Conservation (phyloP, 2,329 filamentous ascomycete species). For the Nothophoma quercina region DNA sequence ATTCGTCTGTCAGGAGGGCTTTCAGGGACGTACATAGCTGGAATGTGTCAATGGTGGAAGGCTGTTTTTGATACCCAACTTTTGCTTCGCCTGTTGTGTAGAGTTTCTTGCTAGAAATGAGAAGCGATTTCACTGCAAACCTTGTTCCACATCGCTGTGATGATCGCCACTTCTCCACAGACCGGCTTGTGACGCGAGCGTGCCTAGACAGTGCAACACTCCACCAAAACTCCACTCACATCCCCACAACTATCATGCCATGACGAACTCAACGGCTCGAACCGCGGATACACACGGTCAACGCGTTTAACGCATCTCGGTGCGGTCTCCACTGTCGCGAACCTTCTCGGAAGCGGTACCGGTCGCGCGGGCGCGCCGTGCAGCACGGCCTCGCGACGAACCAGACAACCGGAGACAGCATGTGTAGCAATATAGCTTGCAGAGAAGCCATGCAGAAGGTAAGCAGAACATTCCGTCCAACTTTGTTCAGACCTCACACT, state of each 20-base stretch:
- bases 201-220: neutral
- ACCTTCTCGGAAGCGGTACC: slow-evolving; percentile 4
- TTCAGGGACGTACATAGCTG: neutral
- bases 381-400: neutral
- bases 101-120: neutral
- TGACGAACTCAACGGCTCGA: neutral
- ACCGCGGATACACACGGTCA: neutral
- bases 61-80: neutral
- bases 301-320: neutral
- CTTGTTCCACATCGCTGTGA: neutral
- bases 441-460: neutral
- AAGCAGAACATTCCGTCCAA: neutral
- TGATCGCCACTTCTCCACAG: neutral
- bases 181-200: neutral
- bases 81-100: neutral
- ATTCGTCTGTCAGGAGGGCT: neutral
- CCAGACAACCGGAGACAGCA: neutral
- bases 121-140: neutral
- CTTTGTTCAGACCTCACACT: neutral
- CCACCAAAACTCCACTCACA: neutral
- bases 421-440: neutral
- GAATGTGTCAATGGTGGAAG: neutral
- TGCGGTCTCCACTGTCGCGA: neutral
- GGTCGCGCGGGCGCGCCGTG: neutral
- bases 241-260: neutral